phyloP scores from a whole-genome alignment of 129 eudicot genomes.

The Lonicera japonica region DNA sequence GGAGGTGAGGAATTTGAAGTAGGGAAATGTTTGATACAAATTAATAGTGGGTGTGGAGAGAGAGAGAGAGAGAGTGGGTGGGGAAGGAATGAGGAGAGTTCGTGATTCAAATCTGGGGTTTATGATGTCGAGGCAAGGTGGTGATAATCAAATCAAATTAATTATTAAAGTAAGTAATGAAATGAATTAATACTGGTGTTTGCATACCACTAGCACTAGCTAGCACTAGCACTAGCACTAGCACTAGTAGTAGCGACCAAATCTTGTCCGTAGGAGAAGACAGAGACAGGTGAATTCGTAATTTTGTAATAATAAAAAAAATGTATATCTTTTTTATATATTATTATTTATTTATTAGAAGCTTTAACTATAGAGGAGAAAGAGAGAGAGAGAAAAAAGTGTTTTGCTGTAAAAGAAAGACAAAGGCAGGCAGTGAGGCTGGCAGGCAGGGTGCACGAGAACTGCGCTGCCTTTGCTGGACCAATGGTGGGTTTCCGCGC shows the following conservation, averaged over 20 bases:
- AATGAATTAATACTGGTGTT: too few relatives aligned
- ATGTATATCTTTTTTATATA: not conserved
- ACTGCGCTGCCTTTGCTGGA: conserved; percentile 10
- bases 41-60: not conserved
- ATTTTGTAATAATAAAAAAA: not conserved
- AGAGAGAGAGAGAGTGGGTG: conserved; percentile 5
- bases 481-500: conserved; percentile 1
- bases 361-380: too few relatives aligned
- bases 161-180: too few relatives aligned
- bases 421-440: not conserved
- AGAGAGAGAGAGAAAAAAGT: too few relatives aligned
- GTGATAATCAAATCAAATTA: conserved; percentile 13
- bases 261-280: conserved; percentile 5
- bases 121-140: conserved; percentile 42
- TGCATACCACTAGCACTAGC: too few relatives aligned
- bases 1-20: conserved; percentile 11
- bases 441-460: conserved; percentile 1
- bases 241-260: conserved; percentile 1
- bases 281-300: too few relatives aligned
- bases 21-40: conserved; percentile 18
- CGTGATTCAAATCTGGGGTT: conserved; percentile 51
- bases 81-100: conserved; percentile 41
- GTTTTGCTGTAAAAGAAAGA: not conserved
- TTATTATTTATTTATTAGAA: too few relatives aligned
- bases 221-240: not conserved